Conservation (phyloP, 2,329 filamentous ascomycete genomes). For the Aspergillus brasiliensis region DNA sequence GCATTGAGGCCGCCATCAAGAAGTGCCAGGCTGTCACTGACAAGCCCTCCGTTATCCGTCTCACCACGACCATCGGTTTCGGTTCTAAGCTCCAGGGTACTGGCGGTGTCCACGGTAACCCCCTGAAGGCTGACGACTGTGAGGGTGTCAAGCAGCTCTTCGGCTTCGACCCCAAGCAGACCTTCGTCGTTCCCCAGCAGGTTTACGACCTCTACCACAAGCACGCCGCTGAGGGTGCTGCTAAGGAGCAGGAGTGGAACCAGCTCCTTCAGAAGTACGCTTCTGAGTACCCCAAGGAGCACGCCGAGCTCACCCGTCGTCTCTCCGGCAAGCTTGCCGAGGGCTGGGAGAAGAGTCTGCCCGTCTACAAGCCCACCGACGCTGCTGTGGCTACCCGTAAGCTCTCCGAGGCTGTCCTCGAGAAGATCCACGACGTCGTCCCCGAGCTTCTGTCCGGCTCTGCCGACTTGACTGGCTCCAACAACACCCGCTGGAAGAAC, state of each 20-base stretch:
- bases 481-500: conserved; percentile 97
- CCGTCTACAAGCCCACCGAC: conserved; percentile 85
- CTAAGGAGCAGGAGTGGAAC: conserved; percentile 93
- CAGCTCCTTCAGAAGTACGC: conserved; percentile 85
- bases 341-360: conserved; percentile 93
- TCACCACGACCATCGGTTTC: conserved; percentile 96
- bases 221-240: conserved; percentile 81
- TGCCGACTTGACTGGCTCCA: conserved; percentile 96
- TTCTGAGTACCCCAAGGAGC: conserved; percentile 74
- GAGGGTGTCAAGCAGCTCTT: conserved; percentile 93
- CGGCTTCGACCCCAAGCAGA: conserved; percentile 92
- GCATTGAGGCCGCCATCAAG: conserved; percentile 85
- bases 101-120: conserved; percentile 92
- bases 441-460: conserved; percentile 95
- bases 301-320: conserved; percentile 79
- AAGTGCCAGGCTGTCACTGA: conserved; percentile 84
- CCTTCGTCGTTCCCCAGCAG: conserved; percentile 88
- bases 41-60: conserved; percentile 96
- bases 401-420: conserved; percentile 90
- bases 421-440: conserved; percentile 78
- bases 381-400: conserved; percentile 88
- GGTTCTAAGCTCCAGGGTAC: conserved; percentile 93
- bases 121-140: conserved; percentile 91
- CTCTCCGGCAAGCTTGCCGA: conserved; percentile 81
- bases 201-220: conserved; percentile 91